Base-by-base conservation (phyloP, 1,139 yeast species). In the Candida dubliniensis region DNA sequence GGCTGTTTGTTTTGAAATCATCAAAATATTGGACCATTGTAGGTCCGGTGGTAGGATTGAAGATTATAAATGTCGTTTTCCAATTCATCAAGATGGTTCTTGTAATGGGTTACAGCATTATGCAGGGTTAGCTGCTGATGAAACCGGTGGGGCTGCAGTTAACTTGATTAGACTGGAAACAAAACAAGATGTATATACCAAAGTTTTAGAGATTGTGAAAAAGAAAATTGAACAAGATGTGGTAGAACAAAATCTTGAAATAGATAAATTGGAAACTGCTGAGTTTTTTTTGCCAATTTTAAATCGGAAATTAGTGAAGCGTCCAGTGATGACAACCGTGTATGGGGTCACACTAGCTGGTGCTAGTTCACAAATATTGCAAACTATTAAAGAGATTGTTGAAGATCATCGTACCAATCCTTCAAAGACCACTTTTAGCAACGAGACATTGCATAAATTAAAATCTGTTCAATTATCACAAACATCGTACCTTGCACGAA, bases 81-180 rank as follows among this genome's bases (percentile, higher is more conserved):
- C 77, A 0, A 60, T 74, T 5, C 76, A 71, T 45, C 74, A 67
- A 48, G 79, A 74, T 51, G 79, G 79, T 0, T 68, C 77, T 0
- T 74, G 79, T 47, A 74, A 74, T 52, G 79, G 79, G 2, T 59
- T 74, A 24, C 79, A 74, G 51, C 79, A 74, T 51, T 74, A 72
- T 54, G 74, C 79, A 1, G 78, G 76, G 0, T 54, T 74, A 18
- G 69, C 74, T 1, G 60, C 61, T 2, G 77, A 74, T 46, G 37
- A 40, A 14, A 58, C 52, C 18, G 78, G 76, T 4, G 77, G 69
- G 0, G 47, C 44, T 10, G 67, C 77, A 0, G 78, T 73, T 2
- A 74, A 74, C 48, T 54, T 74, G 14, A 34, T 64, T 2, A 65
- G 66, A 1, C 35, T 45, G 14, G 47, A 46, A 4, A 32, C 43